Evolutionary conservation across 495 filamentous ascomycete genomes (phyloP), one percentile per base, ranked within the genome.

Genomic region (Xylaria bambusicola): DNA sequence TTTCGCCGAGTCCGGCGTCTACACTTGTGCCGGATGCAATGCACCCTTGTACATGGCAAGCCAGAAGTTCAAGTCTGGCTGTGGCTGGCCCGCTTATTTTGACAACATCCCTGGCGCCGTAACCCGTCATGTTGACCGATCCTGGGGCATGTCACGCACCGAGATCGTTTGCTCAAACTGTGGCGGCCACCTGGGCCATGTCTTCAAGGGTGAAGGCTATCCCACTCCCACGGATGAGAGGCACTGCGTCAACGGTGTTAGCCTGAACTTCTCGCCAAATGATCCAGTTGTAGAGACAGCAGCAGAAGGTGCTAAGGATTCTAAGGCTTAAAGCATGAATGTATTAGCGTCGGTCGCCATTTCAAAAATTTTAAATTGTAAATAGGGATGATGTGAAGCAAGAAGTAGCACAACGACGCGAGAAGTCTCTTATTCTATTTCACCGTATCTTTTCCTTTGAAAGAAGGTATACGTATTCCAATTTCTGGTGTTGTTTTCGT

Each of bases 71-170:
- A 90, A 90, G 70, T 93, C 90, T 31, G 92, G 92, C 27, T 98
- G 94, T 75, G 94, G 94, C 49, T 98, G 94, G 94, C 94, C 94
- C 0, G 94, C 94, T 9, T 98, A 97, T 72, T 98, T 92, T 61
- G 94, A 98, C 72, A 90, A 86, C 48, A 84, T 97, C 48, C 92
- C 93, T 0, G 93, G 92, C 0, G 94, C 93, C 0, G 91, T 98
- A 36, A 89, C 79, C 27, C 77, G 92, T 54, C 86, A 92, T 68
- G 83, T 83, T 58, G 94, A 98, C 72, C 77, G 72, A 52, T 77
- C 84, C 0, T 83, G 89, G 55, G 94, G 94, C 27, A 96, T 97
- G 91, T 71, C 80, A 64, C 79, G 94, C 56, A 97, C 85, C 45
- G 94, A 98, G 80, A 98, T 98, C 68, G 86, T 92, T 42, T 98